Conservation (phyloP, 257 asterid species). For the Gentiana straminea region DNA sequence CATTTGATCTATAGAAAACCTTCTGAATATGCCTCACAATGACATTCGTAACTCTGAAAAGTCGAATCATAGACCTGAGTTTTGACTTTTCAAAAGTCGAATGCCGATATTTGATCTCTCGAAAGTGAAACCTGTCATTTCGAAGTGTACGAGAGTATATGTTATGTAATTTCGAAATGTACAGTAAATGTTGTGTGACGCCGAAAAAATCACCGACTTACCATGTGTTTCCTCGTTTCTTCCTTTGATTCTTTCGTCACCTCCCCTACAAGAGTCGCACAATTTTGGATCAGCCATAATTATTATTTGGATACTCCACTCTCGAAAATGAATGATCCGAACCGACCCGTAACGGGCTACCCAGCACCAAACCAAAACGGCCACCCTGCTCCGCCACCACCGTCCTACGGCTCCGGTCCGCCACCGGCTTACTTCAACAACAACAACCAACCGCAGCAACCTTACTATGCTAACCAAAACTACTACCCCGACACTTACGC, state of each 20-base stretch:
- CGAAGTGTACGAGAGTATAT: too few relatives aligned
- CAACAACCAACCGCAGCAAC: constrained; percentile 15
- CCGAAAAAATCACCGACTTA: too few relatives aligned
- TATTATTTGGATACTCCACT: background rate
- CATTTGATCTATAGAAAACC: too few relatives aligned
- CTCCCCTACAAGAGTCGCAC: background rate
- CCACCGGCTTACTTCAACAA: constrained; percentile 29
- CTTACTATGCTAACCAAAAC: constrained; percentile 18
- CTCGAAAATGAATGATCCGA: constrained; percentile 44
- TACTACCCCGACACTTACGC: constrained; percentile 34
- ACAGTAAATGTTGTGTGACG: too few relatives aligned
- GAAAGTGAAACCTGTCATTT: too few relatives aligned
- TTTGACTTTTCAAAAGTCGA: too few relatives aligned
- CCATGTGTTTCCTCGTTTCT: background rate
- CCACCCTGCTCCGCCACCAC: constrained; percentile 36
- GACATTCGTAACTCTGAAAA: too few relatives aligned
- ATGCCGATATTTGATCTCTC: too few relatives aligned
- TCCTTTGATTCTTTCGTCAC: background rate
- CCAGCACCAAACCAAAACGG: constrained; percentile 49
- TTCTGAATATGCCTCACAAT: too few relatives aligned
- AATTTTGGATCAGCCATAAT: background rate
- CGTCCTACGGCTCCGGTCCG: constrained; percentile 44
- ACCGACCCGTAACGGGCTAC: constrained; percentile 73
- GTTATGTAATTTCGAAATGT: too few relatives aligned
- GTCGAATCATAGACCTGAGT: too few relatives aligned